Percentiles rank a stretch among this genome's conserved stretches.
Evolutionary conservation across 495 filamentous ascomycete species (phyloP).

Genomic region (Aspergillus panamensis): DNA sequence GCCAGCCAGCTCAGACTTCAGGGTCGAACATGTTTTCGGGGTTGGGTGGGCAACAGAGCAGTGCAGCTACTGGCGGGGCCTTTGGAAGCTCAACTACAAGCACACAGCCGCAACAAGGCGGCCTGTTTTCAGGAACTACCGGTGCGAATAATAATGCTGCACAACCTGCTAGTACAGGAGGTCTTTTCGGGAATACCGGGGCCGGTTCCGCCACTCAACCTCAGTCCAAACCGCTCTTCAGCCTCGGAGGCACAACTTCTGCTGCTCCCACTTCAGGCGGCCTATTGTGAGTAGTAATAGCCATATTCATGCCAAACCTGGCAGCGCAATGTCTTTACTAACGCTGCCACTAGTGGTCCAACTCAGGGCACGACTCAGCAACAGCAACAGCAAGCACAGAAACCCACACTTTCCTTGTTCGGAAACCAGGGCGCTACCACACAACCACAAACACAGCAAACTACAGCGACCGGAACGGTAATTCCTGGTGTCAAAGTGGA

Average conservation of each 20-base stretch:
- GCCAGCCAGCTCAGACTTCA: conserved; percentile 33
- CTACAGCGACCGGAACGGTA: conserved; percentile 39
- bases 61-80: conserved; percentile 37
- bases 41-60: conserved; percentile 30
- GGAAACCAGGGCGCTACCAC: conserved; percentile 31
- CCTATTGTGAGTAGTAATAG: conserved; percentile 47
- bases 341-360: conserved; percentile 22
- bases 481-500: conserved; percentile 73
- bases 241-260: conserved; percentile 24
- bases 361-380: conserved; percentile 25
- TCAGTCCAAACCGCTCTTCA: conserved; percentile 38
- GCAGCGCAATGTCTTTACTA: conserved; percentile 11
- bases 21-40: conserved; percentile 43
- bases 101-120: conserved; percentile 43
- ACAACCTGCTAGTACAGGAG: conserved; percentile 35
- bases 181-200: conserved; percentile 33
- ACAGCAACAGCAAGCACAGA: conserved; percentile 38
- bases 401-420: conserved; percentile 42
- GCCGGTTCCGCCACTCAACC: conserved; percentile 34
- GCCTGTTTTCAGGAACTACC: conserved; percentile 43
- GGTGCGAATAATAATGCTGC: conserved; percentile 38
- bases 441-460: conserved; percentile 49
- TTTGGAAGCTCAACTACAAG: conserved; percentile 49
- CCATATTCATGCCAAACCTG: conserved; percentile 6
- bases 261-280: conserved; percentile 30